A percentile compares a stretch with the other conserved stretches of the same genome.
phyloP scores from a whole-genome alignment of 257 asterid genomes.

The Ballota nigra region DNA sequence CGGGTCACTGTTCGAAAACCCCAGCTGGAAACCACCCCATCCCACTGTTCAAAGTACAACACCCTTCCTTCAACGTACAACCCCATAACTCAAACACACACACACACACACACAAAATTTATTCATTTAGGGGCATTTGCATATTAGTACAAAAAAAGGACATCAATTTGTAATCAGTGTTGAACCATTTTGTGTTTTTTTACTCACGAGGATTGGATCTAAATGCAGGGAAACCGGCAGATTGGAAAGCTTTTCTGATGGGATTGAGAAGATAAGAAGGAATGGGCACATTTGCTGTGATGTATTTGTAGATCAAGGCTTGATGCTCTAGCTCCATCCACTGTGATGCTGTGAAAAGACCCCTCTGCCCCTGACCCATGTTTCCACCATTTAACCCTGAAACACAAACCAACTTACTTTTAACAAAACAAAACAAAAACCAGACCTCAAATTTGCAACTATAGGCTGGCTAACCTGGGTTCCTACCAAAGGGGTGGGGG shows the following conservation, averaged over 20 bases:
- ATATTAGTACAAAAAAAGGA: no score
- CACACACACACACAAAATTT: no score
- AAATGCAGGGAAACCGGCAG: slow-evolving; percentile 51
- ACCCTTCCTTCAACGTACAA: neutral
- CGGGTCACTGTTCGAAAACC: slow-evolving; percentile 73
- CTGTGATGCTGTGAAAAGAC: slow-evolving; percentile 72
- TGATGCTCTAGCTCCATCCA: slow-evolving; percentile 83
- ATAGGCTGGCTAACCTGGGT: slow-evolving; percentile 44
- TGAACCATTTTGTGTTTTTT: no score
- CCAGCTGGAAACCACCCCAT: slow-evolving; percentile 87
- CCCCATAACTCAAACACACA: neutral
- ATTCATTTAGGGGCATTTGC: no score
- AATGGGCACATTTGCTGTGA: slow-evolving; percentile 62
- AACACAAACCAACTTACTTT: neutral
- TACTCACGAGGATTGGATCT: slow-evolving; percentile 63
- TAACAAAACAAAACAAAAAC: no score
- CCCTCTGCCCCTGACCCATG: slow-evolving; percentile 54
- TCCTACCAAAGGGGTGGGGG: slow-evolving; percentile 37
- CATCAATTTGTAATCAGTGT: no score
- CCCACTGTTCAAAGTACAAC: slow-evolving; percentile 40
- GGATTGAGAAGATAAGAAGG: slow-evolving; percentile 73
- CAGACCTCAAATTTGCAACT: no score
- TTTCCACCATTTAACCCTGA: slow-evolving; percentile 28
- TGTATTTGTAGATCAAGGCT: slow-evolving; percentile 81
- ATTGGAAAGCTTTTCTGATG: slow-evolving; percentile 65